Evolutionary conservation across 1,284 basidiomycete species (phyloP), one percentile per base, ranked within the genome.

Genomic region (Chalciporus sp.): DNA sequence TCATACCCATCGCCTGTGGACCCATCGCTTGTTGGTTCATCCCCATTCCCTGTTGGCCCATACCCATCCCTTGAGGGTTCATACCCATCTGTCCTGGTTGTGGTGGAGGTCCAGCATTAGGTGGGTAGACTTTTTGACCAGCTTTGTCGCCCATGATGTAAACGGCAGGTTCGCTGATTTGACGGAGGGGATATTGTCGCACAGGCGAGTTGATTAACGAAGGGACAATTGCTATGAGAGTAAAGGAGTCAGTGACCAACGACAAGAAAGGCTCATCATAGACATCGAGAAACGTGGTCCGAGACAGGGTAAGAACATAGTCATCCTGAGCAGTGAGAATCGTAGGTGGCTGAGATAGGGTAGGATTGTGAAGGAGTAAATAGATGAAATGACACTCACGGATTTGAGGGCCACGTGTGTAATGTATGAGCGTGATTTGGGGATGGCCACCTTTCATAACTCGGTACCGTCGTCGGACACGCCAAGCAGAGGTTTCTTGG

Each of bases 391-490:
- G 43, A 26, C 54, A 81, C 86, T 69, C 66, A 90, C 88, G 77
- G 48, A 78, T 74, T 12, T 75, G 60, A 28, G 77, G 83, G 4
- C 85, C 86, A 60, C 85, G 79, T 29, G 81, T 75, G 66, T 91
- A 92, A 62, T 92, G 88, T 1, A 90, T 79, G 14, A 92, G 78
- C 20, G 83, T 76, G 17, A 92, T 77, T 52, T 83, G 80, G 0
- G 84, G 79, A 59, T 88, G 81, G 0, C 88, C 87, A 19, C 87
- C 88, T 65, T 88, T 88, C 44, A 73, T 56, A 31, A 92, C 74
- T 33, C 90, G 84, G 65, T 81, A 92, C 6, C 88, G 81, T 45
- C 87, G 73, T 45, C 90, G 78, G 26, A 84, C 66, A 29, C 89
- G 83, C 67, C 77, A 85, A 20, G 89, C 89, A 52, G 67, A 71